Evolutionary conservation across 805 yeast genomes (phyloP).

Genomic region (Blastobotrys peoriensis): DNA sequence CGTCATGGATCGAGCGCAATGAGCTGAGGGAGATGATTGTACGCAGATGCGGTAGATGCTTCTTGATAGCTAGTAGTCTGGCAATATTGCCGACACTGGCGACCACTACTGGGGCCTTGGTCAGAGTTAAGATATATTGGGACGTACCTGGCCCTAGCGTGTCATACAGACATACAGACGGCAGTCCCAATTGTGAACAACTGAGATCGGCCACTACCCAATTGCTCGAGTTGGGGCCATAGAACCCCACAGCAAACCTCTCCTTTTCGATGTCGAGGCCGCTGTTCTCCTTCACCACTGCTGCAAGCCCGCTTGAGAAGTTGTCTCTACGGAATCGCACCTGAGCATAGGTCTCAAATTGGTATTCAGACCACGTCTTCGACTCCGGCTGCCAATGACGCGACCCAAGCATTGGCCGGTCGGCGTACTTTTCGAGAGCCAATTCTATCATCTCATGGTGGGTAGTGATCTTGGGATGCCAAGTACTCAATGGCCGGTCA

Average conservation of each 20-base stretch:
- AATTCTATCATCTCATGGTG: conserved; percentile 29
- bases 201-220: conserved; percentile 71
- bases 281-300: conserved; percentile 30
- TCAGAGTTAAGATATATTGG: conserved; percentile 52
- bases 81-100: conserved; percentile 47
- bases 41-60: conserved; percentile 38
- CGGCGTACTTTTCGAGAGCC: conserved; percentile 23
- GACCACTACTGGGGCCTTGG: conserved; percentile 57
- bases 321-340: conserved; percentile 38
- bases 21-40: conserved; percentile 53
- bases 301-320: conserved; percentile 49
- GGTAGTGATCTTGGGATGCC: conserved; percentile 34
- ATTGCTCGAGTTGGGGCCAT: conserved; percentile 34
- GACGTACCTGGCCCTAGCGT: conserved; percentile 57
- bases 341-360: conserved; percentile 37
- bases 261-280: conserved; percentile 11
- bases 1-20: conserved; percentile 28
- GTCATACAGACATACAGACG: conserved; percentile 52
- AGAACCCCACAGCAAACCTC: conserved; percentile 15
- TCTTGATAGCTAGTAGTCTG: conserved; percentile 41
- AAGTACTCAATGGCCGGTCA: conserved; percentile 22
- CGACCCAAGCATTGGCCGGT: conserved; percentile 33
- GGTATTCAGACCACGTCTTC: conserved; percentile 36
- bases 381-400: conserved; percentile 31
- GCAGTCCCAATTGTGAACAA: conserved; percentile 49